A percentile compares a stretch with the other conserved stretches of the same genome.
Conservation (phyloP, 2,329 filamentous ascomycete genomes). For the Pseudocercospora eumusae region DNA sequence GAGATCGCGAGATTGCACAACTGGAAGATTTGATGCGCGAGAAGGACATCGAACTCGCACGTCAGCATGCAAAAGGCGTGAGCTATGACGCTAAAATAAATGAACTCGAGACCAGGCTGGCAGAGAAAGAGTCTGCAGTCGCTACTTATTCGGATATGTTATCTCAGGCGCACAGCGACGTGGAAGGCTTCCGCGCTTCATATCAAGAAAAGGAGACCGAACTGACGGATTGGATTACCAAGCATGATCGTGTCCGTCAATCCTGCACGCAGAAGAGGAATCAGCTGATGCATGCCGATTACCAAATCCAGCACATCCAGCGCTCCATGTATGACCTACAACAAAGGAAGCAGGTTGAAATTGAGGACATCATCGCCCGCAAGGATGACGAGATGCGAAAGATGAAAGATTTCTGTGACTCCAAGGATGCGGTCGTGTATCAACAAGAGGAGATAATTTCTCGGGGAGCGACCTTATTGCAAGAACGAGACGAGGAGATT, state of each 20-base stretch:
- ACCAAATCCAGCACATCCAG: constrained; percentile 20
- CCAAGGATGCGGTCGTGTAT: constrained; percentile 30
- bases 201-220: constrained; percentile 17
- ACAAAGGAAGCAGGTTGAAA: constrained; percentile 19
- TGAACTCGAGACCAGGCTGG: constrained; percentile 17
- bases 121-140: constrained; percentile 15
- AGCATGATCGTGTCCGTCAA: constrained; percentile 18
- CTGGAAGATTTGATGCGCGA: constrained; percentile 28
- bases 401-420: constrained; percentile 31
- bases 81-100: constrained; percentile 7
- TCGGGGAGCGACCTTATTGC: constrained; percentile 28
- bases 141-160: constrained; percentile 12
- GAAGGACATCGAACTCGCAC: constrained; percentile 18
- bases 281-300: constrained; percentile 18
- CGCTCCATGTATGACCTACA: constrained; percentile 13
- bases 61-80: constrained; percentile 3
- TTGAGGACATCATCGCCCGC: constrained; percentile 18
- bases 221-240: constrained; percentile 13
- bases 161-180: constrained; percentile 13
- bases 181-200: constrained; percentile 14
- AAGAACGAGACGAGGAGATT: constrained; percentile 30
- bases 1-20: constrained; percentile 33
- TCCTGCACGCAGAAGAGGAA: constrained; percentile 16
- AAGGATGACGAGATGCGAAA: constrained; percentile 27
- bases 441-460: constrained; percentile 34